Evolutionary conservation across 2,329 filamentous ascomycete genomes (phyloP).

Genomic region (Fusarium clavum): DNA sequence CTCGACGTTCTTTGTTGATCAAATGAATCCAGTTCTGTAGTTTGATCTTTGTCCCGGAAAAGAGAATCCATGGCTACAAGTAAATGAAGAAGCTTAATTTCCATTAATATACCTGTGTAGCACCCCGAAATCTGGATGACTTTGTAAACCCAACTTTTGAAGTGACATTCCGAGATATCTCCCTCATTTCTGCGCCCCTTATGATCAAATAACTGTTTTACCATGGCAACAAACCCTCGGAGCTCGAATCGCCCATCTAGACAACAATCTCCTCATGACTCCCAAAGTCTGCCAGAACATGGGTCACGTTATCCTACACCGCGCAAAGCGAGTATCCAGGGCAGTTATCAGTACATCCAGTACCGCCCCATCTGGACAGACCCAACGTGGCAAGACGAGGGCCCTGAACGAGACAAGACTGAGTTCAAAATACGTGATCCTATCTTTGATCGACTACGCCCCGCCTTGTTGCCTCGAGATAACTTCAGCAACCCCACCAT

Average conservation of each 20-base stretch:
- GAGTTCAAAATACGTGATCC: slow-evolving; percentile 29
- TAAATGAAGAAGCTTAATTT: not conserved
- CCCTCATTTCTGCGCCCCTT: not conserved
- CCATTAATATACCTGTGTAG: not conserved
- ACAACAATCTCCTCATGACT: too few relatives aligned
- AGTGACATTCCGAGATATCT: not conserved
- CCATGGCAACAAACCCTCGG: slow-evolving; percentile 11
- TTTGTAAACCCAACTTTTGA: not conserved
- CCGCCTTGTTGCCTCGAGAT: slow-evolving; percentile 43
- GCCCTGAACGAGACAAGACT: slow-evolving; percentile 5
- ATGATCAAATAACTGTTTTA: not conserved
- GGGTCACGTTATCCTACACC: not conserved
- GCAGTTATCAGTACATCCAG: slow-evolving; percentile 12
- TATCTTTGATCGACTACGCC: slow-evolving; percentile 39
- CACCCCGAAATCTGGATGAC: not conserved
- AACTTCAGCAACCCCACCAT: slow-evolving; percentile 40
- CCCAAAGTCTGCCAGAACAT: not conserved
- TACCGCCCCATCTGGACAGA: slow-evolving; percentile 47
- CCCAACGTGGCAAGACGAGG: slow-evolving; percentile 44
- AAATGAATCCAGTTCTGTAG: not conserved
- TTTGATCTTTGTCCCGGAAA: not conserved
- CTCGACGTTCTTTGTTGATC: not conserved
- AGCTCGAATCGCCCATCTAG: not conserved
- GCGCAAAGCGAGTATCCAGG: not conserved
- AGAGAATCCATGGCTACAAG: not conserved